Percentiles rank a stretch among this genome's conserved stretches.
phyloP scores from a whole-genome alignment of 1,284 basidiomycete species.

The Sporisorium graminicola region DNA sequence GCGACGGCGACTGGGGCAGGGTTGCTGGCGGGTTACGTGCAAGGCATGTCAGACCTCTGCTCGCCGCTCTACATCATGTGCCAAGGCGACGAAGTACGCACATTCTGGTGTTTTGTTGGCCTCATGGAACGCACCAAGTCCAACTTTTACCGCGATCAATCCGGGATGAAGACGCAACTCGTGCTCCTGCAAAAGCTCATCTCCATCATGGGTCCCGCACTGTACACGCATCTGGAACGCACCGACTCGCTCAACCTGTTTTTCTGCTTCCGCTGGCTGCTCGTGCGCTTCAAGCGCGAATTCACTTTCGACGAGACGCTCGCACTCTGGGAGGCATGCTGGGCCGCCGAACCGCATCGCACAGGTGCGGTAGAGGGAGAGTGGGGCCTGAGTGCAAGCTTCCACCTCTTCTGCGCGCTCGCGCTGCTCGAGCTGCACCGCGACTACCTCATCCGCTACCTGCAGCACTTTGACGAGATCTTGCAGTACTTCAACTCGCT shows the following conservation, averaged over 20 bases:
- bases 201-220: conserved; percentile 89
- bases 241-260: conserved; percentile 93
- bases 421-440: conserved; percentile 93
- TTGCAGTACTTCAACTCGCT: conserved; percentile 60
- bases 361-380: not conserved
- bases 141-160: conserved; percentile 96
- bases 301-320: conserved; percentile 90
- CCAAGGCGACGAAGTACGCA: conserved; percentile 86
- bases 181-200: conserved; percentile 90
- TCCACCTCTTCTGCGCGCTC: conserved; percentile 93
- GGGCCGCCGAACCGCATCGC: conserved; percentile 38
- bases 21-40: conserved; percentile 76
- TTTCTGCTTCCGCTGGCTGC: conserved; percentile 90
- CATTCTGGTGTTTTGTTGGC: conserved; percentile 95
- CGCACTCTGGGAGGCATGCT: conserved; percentile 82
- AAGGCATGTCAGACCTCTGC: conserved; percentile 97
- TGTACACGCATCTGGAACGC: conserved; percentile 76
- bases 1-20: not conserved
- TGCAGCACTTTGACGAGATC: conserved; percentile 78
- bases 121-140: conserved; percentile 96
- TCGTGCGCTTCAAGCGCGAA: conserved; percentile 76
- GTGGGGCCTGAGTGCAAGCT: conserved; percentile 72
- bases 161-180: conserved; percentile 95
- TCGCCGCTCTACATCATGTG: conserved; percentile 93
- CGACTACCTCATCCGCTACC: conserved; percentile 91